These are phyloP conservation scores for Narthecium ossifragum DNA, from an alignment of 106 monocot genomes.

Conservation along the genomic window DNA sequence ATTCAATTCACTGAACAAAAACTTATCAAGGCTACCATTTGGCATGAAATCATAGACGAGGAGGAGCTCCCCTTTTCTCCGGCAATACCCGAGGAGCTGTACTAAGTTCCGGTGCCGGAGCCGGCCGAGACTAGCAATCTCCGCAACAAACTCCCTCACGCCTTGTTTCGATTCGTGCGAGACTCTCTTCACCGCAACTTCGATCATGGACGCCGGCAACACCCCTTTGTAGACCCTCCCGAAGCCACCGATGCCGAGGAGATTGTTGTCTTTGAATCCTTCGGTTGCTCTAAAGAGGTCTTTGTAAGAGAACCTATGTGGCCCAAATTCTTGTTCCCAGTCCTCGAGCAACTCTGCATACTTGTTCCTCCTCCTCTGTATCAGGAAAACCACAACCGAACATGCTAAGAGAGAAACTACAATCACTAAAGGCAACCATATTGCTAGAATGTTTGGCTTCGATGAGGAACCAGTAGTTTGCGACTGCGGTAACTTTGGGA, in stretches of 20 bases:
- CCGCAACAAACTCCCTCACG: background rate
- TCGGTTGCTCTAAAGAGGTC: conserved; percentile 1
- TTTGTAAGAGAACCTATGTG: conserved; percentile 1
- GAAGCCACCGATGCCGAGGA: conserved; percentile 5
- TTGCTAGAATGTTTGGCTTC: background rate
- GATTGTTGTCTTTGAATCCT: conserved; percentile 2
- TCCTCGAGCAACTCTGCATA: conserved; percentile 17
- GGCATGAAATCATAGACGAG: conserved; percentile 12
- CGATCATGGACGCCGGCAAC: background rate
- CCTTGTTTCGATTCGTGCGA: conserved; percentile 1
- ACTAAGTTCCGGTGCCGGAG: conserved; percentile 4
- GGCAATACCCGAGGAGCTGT: conserved; percentile 2
- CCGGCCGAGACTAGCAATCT: conserved; percentile 4
- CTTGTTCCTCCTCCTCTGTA: background rate
- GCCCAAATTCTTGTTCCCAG: background rate
- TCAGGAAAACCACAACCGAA: background rate
- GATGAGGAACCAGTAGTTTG: background rate
- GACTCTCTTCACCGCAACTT: conserved; percentile 7
- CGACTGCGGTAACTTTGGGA: background rate
- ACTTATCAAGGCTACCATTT: conserved; percentile 10
- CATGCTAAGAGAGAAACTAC: background rate
- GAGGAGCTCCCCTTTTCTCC: background rate
- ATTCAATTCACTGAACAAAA: background rate
- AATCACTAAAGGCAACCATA: conserved; percentile 1
- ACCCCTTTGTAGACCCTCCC: conserved; percentile 9